Evolutionary conservation across 306 rosid genomes (phyloP).

Genomic region (Acacia confusa): DNA sequence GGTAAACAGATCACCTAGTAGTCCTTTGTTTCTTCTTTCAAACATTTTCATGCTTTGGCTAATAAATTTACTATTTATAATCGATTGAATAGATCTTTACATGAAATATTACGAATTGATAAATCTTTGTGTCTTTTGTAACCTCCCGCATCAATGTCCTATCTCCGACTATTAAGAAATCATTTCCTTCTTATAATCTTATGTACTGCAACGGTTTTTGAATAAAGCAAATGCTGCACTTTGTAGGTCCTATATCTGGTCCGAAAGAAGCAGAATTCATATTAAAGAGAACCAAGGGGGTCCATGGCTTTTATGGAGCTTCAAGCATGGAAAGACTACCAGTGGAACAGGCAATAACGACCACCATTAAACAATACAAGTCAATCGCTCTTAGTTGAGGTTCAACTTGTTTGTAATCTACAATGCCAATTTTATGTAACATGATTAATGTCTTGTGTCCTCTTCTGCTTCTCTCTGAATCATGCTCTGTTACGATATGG

Average conservation of each 20-base stretch:
- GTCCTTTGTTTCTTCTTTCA: conserved; percentile 3
- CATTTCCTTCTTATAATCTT: background rate
- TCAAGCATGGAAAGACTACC: conserved; percentile 96
- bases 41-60: conserved; percentile 11
- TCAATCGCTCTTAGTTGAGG: conserved; percentile 60
- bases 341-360: conserved; percentile 88
- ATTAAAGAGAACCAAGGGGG: conserved; percentile 78
- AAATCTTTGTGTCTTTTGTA: conserved; percentile 14
- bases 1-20: conserved; percentile 46
- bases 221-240: conserved; percentile 18
- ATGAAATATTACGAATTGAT: conserved; percentile 15
- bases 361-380: conserved; percentile 72
- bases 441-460: background rate
- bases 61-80: conserved; percentile 11
- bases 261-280: conserved; percentile 83
- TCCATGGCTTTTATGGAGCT: conserved; percentile 94
- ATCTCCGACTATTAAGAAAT: background rate
- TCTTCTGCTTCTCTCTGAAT: no score
- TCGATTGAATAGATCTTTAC: conserved; percentile 16
- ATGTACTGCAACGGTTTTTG: background rate
- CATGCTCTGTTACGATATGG: no score
- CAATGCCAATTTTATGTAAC: conserved; percentile 25
- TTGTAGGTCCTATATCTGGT: conserved; percentile 88
- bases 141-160: background rate
- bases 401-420: conserved; percentile 30